Evolutionary conservation across 805 yeast species (phyloP).

Genomic region (Yarrowia osloensis): DNA sequence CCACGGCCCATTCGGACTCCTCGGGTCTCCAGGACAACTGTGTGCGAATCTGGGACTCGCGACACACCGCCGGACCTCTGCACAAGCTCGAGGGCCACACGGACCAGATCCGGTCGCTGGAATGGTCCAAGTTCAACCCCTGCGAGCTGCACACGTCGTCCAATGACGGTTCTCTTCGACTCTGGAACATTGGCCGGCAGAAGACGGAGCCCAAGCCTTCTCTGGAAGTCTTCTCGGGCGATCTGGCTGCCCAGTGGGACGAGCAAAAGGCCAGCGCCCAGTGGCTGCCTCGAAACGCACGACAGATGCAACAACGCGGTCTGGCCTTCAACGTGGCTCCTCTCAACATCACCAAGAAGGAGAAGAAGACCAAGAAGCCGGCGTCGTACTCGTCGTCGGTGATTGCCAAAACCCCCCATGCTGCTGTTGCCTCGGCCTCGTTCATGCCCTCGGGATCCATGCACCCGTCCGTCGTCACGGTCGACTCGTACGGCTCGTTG

Average conservation of each 20-base stretch:
- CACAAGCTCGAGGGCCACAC: conserved; percentile 58
- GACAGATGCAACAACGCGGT: conserved; percentile 17
- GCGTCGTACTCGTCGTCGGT: background rate
- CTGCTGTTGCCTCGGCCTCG: background rate
- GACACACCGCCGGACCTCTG: conserved; percentile 54
- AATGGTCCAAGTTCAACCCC: conserved; percentile 54
- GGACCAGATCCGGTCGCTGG: conserved; percentile 56
- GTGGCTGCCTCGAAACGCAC: conserved; percentile 6
- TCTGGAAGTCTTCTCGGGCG: conserved; percentile 1
- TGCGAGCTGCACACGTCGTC: conserved; percentile 58
- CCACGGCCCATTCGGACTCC: conserved; percentile 58
- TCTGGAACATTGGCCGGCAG: conserved; percentile 55
- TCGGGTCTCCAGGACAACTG: conserved; percentile 42
- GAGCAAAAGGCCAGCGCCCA: background rate
- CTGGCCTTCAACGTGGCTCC: conserved; percentile 23
- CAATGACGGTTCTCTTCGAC: conserved; percentile 64
- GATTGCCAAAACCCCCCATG: conserved; percentile 14
- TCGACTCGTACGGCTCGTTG: conserved; percentile 13
- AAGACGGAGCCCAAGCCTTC: background rate
- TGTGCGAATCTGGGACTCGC: conserved; percentile 73
- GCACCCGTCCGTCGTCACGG: conserved; percentile 20
- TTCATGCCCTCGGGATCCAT: conserved; percentile 21
- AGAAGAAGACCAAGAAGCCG: background rate
- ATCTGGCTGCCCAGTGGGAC: conserved; percentile 19
- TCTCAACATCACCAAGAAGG: conserved; percentile 24